Evolutionary conservation across 2,329 filamentous ascomycete species (phyloP), one percentile per base, ranked within the genome.

Genomic region (Neonectria neomacrospora): DNA sequence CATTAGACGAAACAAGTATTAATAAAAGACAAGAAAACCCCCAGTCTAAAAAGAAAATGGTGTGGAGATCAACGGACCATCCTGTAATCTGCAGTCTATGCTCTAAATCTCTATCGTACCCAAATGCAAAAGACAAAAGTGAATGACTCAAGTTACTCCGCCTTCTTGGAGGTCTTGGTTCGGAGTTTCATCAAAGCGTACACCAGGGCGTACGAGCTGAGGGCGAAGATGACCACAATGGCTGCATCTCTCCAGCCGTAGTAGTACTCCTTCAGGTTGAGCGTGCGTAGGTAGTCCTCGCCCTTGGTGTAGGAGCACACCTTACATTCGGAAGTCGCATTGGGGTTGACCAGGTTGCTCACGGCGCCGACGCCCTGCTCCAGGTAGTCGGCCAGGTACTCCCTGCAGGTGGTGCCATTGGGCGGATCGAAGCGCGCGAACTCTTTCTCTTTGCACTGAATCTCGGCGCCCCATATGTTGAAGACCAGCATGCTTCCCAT

Each of bases 241-340:
- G 73, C 90, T 0, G 86, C 86, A 75, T 92, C 82, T 52, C 90
- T 82, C 90, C 90, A 92, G 0, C 88, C 89, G 67, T 88, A 88
- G 64, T 82, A 86, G 67, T 90, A 87, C 4, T 87, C 81, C 1
- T 80, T 80, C 8, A 92, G 69, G 71, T 91, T 90, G 12, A 92
- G 66, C 0, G 81, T 86, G 2, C 76, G 69, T 2, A 92, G 74
- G 66, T 90, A 92, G 61, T 90, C 89, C 6, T 82, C 80, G 0
- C 88, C 89, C 18, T 72, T 76, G 1, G 74, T 76, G 73, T 87
- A 92, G 65, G 87, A 80, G 70, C 90, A 92, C 0, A 91, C 88
- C 42, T 76, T 76, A 73, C 90, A 92, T 0, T 75, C 79, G 0
- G 76, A 71, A 0, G 80, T 87, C 0, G 84, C 87, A 3, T 87